These are phyloP conservation scores for Blastobotrys robertii DNA, from an alignment of 805 yeast species.

Conservation along the genomic window DNA sequence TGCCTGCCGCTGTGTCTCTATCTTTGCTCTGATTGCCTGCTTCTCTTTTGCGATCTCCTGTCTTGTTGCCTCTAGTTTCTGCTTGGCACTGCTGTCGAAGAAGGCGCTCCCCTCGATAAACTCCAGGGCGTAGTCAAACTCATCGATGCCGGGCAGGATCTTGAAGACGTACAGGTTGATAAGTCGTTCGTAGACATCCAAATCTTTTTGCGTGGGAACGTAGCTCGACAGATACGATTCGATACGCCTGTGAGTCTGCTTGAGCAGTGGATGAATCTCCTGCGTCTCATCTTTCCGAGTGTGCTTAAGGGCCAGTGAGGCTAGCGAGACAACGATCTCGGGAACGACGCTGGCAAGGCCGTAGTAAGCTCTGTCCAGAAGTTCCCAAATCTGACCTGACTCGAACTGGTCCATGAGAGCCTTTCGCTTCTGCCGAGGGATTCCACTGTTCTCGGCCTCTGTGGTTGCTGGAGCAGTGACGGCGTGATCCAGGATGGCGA, in stretches of 20 bases:
- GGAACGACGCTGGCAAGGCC: constrained; percentile 1
- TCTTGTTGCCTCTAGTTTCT: neutral
- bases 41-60: constrained; percentile 1
- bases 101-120: constrained; percentile 4
- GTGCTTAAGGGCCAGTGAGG: constrained; percentile 2
- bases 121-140: constrained; percentile 15
- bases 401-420: constrained; percentile 1
- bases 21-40: neutral
- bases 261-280: neutral
- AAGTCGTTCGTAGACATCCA: constrained; percentile 5
- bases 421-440: constrained; percentile 3
- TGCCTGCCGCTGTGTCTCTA: constrained; percentile 1
- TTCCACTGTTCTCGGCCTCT: neutral
- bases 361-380: constrained; percentile 1
- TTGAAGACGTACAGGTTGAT: constrained; percentile 9
- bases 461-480: constrained; percentile 1
- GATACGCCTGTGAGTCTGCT: no score
- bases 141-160: constrained; percentile 10
- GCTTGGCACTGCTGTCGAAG: neutral
- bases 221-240: constrained; percentile 6
- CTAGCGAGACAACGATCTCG: constrained; percentile 5
- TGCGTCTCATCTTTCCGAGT: neutral
- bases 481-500: constrained; percentile 12
- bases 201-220: neutral
- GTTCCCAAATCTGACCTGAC: constrained; percentile 3